These are phyloP conservation scores for Rhododendron mucronatum DNA, from an alignment of 148 eudicot species.

Conservation along the genomic window DNA sequence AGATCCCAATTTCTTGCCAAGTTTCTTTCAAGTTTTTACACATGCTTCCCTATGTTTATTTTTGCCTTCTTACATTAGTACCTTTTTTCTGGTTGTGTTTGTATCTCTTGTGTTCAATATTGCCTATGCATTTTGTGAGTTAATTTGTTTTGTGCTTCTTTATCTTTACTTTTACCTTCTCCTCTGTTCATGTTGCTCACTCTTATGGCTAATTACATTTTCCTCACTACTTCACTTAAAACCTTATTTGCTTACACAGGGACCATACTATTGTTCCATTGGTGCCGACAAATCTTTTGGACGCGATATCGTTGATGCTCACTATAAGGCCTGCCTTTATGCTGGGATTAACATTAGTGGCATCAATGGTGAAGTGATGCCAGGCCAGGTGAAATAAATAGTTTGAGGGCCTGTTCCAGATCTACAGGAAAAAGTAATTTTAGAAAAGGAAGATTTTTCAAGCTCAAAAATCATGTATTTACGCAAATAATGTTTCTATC, in stretches of 20 bases:
- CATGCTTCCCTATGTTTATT: neutral
- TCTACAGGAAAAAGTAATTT: too few species aligned
- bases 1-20: neutral
- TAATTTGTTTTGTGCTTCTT: neutral
- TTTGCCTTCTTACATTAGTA: neutral
- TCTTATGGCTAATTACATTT: neutral
- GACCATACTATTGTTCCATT: constrained; percentile 51
- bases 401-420: neutral
- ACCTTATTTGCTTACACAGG: constrained; percentile 15
- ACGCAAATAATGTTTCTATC: too few species aligned
- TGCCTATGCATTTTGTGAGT: neutral
- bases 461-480: too few species aligned
- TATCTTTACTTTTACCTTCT: neutral
- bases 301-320: constrained; percentile 59
- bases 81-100: neutral
- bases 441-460: too few species aligned
- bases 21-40: neutral
- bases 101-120: neutral
- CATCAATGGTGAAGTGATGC: constrained; percentile 70
- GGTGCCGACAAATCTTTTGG: constrained; percentile 55
- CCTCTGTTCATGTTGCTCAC: neutral
- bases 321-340: constrained; percentile 62
- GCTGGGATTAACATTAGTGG: constrained; percentile 64
- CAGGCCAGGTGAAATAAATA: constrained; percentile 45
- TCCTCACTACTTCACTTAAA: neutral